Conservation (phyloP, 164 flowering plant genomes). For the Litsea cubeba region DNA sequence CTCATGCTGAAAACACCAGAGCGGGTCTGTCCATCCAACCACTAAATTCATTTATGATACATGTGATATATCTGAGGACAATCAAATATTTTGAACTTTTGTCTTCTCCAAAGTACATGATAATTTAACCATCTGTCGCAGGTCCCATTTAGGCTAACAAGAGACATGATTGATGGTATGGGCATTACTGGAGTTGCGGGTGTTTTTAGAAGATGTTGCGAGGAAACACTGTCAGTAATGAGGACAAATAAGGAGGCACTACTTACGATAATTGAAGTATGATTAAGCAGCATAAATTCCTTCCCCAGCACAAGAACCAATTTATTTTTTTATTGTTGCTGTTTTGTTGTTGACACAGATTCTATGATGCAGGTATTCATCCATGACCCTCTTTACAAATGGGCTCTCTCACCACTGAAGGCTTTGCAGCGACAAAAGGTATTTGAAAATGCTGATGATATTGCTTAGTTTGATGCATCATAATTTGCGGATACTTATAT, state of each 20-base stretch:
- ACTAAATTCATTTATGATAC: slow-evolving; percentile 2
- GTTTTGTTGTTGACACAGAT: slow-evolving; percentile 3
- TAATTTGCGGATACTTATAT: no score
- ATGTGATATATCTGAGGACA: neutral
- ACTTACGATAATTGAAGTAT: slow-evolving; percentile 89
- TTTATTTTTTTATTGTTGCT: neutral
- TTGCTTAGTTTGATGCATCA: no score
- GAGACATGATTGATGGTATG: slow-evolving; percentile 96
- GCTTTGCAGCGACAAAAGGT: slow-evolving; percentile 99
- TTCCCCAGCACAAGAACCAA: neutral
- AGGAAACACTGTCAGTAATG: slow-evolving; percentile 94
- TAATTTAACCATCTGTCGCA: slow-evolving; percentile 20
- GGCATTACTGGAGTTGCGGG: slow-evolving; percentile 97
- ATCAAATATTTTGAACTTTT: neutral
- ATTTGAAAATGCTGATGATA: slow-evolving; percentile 5
- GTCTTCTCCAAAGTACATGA: neutral
- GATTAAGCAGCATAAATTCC: slow-evolving; percentile 5
- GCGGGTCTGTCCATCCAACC: slow-evolving; percentile 43
- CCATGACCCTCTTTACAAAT: slow-evolving; percentile 95
- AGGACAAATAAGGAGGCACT: slow-evolving; percentile 94
- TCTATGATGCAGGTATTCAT: slow-evolving; percentile 75
- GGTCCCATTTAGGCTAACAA: slow-evolving; percentile 98
- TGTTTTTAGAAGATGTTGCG: slow-evolving; percentile 92
- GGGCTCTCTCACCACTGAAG: slow-evolving; percentile 97
- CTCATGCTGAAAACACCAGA: slow-evolving; percentile 99